These are phyloP conservation scores for Mallotus nudiflorus DNA, from an alignment of 345 rosid species.

Conservation along the genomic window DNA sequence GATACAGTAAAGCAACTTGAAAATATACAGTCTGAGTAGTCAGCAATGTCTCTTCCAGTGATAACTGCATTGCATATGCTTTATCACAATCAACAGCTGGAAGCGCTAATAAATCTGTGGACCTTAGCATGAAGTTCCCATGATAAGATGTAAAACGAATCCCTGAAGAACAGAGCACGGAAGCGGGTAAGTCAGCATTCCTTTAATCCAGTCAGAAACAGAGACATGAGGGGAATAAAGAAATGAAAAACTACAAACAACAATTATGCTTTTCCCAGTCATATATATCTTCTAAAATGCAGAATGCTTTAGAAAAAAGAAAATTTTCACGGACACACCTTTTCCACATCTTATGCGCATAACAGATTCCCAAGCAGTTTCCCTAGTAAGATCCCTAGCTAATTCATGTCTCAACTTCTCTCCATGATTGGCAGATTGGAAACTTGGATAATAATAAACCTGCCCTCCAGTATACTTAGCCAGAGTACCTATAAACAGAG, in stretches of 20 bases:
- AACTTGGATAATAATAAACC: conserved; percentile 84
- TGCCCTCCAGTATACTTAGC: conserved; percentile 99
- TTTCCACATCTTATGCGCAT: conserved; percentile 99
- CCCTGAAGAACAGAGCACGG: conserved; percentile 47
- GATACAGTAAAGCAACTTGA: conserved; percentile 99
- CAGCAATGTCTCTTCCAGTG: conserved; percentile 92
- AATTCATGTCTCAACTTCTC: conserved; percentile 87
- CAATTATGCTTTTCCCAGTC: background rate
- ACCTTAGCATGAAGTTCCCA: conserved; percentile 97
- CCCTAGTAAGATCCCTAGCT: conserved; percentile 92
- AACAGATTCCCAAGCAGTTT: conserved; percentile 99
- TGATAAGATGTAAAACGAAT: conserved; percentile 91
- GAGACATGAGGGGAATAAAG: background rate
- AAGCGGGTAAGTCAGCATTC: conserved; percentile 10
- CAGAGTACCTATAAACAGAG: conserved; percentile 61
- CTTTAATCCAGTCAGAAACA: background rate
- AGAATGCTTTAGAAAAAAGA: background rate
- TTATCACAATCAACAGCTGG: conserved; percentile 99
- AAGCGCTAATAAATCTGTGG: conserved; percentile 93
- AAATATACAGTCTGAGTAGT: conserved; percentile 88
- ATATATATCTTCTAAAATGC: background rate
- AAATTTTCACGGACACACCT: conserved; percentile 41
- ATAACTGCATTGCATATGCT: conserved; percentile 94
- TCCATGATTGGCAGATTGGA: conserved; percentile 71
- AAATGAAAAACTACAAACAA: background rate